Percentiles rank a stretch among this genome's conserved stretches.
phyloP scores from a whole-genome alignment of 495 filamentous ascomycete species.

The Aspergillus saccharolyticus region DNA sequence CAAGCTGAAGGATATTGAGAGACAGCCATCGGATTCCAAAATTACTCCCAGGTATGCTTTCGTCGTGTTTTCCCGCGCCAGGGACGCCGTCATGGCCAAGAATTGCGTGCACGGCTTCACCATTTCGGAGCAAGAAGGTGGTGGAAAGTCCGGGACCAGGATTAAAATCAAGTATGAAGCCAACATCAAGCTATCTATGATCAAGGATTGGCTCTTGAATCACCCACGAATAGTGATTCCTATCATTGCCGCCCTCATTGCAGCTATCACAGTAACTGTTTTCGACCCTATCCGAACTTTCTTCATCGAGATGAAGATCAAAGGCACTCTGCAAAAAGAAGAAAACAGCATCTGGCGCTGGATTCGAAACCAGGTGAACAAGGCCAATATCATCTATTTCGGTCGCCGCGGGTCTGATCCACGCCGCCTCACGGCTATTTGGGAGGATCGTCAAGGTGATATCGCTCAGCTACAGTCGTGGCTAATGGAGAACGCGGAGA shows the following conservation, averaged over 20 bases:
- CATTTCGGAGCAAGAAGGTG: slow-evolving; percentile 58
- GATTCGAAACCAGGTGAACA: slow-evolving; percentile 71
- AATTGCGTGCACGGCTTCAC: slow-evolving; percentile 89
- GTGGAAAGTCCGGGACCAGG: slow-evolving; percentile 66
- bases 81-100: slow-evolving; percentile 76
- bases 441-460: slow-evolving; percentile 77
- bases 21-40: slow-evolving; percentile 80
- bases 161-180: slow-evolving; percentile 79
- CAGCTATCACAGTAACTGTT: slow-evolving; percentile 78
- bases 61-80: slow-evolving; percentile 65
- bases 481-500: slow-evolving; percentile 80
- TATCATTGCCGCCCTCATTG: slow-evolving; percentile 68
- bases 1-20: slow-evolving; percentile 73
- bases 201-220: slow-evolving; percentile 82
- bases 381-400: slow-evolving; percentile 60
- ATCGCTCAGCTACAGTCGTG: slow-evolving; percentile 80
- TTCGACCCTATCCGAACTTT: slow-evolving; percentile 93
- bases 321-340: slow-evolving; percentile 64
- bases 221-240: slow-evolving; percentile 90
- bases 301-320: slow-evolving; percentile 84
- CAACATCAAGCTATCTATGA: slow-evolving; percentile 65
- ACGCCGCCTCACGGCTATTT: slow-evolving; percentile 71
- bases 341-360: slow-evolving; percentile 69
- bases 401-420: slow-evolving; percentile 53
- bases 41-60: slow-evolving; percentile 70